Conservation (phyloP, 345 rosid genomes). For the rapeseed (Brassica napus) region DNA sequence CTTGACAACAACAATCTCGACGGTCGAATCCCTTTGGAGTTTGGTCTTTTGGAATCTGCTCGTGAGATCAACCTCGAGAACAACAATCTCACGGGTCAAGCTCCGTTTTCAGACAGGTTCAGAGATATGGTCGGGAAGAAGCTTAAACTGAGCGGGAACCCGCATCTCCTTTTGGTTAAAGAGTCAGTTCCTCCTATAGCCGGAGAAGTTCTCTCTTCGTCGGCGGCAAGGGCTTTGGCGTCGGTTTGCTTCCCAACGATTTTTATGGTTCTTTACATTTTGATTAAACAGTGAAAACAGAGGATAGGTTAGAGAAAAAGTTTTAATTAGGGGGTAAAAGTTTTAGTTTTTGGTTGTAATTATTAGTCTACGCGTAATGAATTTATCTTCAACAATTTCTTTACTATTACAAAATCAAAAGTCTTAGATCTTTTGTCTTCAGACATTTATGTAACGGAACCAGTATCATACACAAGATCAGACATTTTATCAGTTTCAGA, state of each 20-base stretch:
- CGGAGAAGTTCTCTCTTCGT: slow-evolving; percentile 13
- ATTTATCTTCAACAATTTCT: not conserved
- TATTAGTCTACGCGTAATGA: slow-evolving; percentile 15
- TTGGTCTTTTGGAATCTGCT: slow-evolving; percentile 43
- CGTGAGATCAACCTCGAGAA: slow-evolving; percentile 65
- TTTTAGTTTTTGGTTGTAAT: slow-evolving; percentile 25
- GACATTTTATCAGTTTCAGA: slow-evolving; percentile 21
- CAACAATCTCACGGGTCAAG: slow-evolving; percentile 60
- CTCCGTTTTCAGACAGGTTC: slow-evolving; percentile 51
- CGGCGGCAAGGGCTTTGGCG: not conserved
- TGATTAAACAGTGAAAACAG: not conserved
- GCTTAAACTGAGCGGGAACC: slow-evolving; percentile 56
- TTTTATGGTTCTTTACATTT: slow-evolving; percentile 15
- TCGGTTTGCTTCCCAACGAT: not conserved
- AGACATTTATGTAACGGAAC: slow-evolving; percentile 19
- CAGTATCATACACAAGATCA: slow-evolving; percentile 27
- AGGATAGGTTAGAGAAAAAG: not conserved
- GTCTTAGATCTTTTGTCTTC: not conserved
- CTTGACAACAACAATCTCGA: slow-evolving; percentile 64
- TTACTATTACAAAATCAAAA: slow-evolving; percentile 11
- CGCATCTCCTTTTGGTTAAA: slow-evolving; percentile 10
- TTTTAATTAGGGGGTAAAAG: slow-evolving; percentile 3
- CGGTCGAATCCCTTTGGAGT: slow-evolving; percentile 55
- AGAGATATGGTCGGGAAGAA: slow-evolving; percentile 47
- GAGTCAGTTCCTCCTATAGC: slow-evolving; percentile 12